These are phyloP conservation scores for Tuber melanosporum DNA, from an alignment of 495 filamentous ascomycete species.

Conservation along the genomic window DNA sequence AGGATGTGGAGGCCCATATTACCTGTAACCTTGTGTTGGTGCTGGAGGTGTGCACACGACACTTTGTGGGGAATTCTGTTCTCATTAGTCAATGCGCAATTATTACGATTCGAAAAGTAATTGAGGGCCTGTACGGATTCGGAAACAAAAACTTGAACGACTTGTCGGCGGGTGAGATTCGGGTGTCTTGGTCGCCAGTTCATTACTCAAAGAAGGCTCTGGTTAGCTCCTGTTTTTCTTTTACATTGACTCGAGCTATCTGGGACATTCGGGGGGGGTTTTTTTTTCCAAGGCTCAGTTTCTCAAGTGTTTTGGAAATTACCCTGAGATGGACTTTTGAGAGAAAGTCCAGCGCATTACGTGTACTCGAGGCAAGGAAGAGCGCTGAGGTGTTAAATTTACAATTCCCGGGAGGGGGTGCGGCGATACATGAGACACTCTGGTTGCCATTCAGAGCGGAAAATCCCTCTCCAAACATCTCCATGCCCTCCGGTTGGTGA, in stretches of 20 bases:
- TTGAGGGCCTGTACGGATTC: too few relatives aligned
- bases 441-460: neutral
- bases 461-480: neutral
- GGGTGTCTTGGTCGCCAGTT: too few relatives aligned
- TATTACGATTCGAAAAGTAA: too few relatives aligned
- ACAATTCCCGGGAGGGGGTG: too few relatives aligned
- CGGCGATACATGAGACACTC: neutral
- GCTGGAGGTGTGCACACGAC: neutral
- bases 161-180: too few relatives aligned
- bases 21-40: neutral
- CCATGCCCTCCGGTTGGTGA: neutral
- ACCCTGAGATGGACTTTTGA: neutral
- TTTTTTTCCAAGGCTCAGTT: too few relatives aligned
- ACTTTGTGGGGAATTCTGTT: neutral
- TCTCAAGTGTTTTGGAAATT: neutral
- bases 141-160: too few relatives aligned
- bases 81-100: neutral
- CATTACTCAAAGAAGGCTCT: too few relatives aligned
- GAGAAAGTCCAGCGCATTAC: neutral
- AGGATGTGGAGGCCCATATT: neutral
- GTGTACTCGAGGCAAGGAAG: too few relatives aligned
- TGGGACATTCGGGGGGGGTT: too few relatives aligned
- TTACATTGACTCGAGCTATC: too few relatives aligned
- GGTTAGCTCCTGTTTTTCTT: too few relatives aligned
- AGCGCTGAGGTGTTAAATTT: neutral